Base-by-base conservation (phyloP, 2,329 filamentous ascomycete genomes). In the Fusarium sulawesiense region DNA sequence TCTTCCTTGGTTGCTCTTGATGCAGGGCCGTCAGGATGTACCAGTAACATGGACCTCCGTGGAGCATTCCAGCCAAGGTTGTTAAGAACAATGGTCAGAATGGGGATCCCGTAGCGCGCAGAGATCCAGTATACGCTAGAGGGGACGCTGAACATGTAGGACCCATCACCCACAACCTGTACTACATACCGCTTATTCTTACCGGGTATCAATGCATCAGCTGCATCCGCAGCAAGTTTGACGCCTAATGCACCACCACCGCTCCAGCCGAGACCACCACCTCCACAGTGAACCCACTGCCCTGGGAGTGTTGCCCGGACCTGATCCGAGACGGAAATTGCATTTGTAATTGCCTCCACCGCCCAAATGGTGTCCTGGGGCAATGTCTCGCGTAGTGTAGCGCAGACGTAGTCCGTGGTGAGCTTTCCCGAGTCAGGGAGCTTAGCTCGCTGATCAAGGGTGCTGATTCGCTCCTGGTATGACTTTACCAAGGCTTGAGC, bases 101-200 rank as follows among this genome's bases (percentile, higher is more conserved):
- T 42, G 0, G 68, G 57, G 4, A 63, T 70, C 0, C 50, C 23
- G 13, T 70, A 70, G 0, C 59, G 41, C 0, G 60, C 56, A 0
- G 68, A 62, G 6, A 70, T 70, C 68, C 68, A 70, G 34, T 67
- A 70, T 0, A 70, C 68, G 4, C 63, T 64, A 1, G 58, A 67
- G 0, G 59, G 63, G 0, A 64, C 62, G 11, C 57, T 57, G n/a
- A 70, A 70, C 23, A 70, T 56, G 11, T 57, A 70, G 4, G 62
- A 70, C 0, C 67, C 67, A 12, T 70, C 67, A 0, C 67, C 67
- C 3, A 62, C 62, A 12, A 70, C 34, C 0, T 65, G 62, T 1
- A 65, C 60, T 0, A 65, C 62, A 1, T 64, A 64, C 4, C 60
- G 49, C 20, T 60, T 48, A 2, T 27, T 21, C 14, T 51, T 60